A percentile compares a stretch with the other conserved stretches of the same genome.
Conservation (phyloP, 2,329 filamentous ascomycete genomes). For the Colletotrichum costaricense region DNA sequence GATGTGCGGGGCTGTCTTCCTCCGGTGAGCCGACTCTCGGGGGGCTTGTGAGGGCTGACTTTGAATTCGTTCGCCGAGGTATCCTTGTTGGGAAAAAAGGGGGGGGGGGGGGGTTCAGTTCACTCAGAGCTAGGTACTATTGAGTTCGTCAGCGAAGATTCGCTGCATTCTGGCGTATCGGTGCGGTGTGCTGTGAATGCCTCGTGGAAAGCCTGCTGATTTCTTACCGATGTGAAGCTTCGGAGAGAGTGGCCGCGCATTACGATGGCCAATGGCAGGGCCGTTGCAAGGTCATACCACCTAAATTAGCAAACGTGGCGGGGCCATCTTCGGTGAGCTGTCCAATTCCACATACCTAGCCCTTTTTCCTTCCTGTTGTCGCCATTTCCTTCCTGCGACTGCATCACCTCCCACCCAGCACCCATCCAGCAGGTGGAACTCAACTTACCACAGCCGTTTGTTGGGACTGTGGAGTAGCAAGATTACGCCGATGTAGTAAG, state of each 20-base stretch:
- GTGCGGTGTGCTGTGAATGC: background rate
- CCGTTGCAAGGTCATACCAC: background rate
- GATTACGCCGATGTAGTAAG: background rate
- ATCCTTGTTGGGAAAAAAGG: background rate
- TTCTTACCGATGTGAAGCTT: conserved; percentile 6
- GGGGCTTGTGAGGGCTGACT: background rate
- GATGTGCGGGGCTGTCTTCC: background rate
- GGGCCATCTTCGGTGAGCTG: background rate
- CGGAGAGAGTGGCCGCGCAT: background rate
- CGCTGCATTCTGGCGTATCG: background rate
- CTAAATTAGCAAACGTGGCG: background rate
- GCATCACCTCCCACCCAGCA: background rate
- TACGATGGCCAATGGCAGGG: background rate
- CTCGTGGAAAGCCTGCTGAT: conserved; percentile 20
- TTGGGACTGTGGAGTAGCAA: background rate
- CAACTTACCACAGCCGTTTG: background rate
- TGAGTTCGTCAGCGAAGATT: background rate
- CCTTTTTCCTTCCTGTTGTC: background rate
- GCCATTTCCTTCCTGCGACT: background rate
- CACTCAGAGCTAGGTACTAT: background rate
- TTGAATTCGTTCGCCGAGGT: background rate
- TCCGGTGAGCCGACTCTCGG: background rate
- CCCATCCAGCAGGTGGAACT: background rate
- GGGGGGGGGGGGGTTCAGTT: background rate
- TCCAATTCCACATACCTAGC: background rate